A percentile compares a stretch with the other conserved stretches of the same genome.
These are phyloP conservation scores for Botrytis medusae DNA, from an alignment of 2,329 filamentous ascomycete genomes.

Conservation along the genomic window DNA sequence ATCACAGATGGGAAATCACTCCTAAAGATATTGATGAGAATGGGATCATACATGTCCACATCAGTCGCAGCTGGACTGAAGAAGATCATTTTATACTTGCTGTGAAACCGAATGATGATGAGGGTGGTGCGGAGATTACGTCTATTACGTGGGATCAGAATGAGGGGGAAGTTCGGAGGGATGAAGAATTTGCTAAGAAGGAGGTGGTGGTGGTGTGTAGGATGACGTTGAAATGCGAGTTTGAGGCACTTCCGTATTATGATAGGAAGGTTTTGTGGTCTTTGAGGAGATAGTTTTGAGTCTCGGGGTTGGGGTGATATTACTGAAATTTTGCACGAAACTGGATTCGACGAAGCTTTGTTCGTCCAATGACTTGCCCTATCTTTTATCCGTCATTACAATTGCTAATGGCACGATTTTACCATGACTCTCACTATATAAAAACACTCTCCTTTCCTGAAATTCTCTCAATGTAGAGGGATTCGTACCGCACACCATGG, in stretches of 20 bases:
- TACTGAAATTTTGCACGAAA: rapidly evolving
- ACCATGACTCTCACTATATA: background rate
- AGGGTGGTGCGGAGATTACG: background rate
- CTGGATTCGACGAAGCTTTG: background rate
- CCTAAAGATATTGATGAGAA: background rate
- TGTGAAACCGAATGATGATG: background rate
- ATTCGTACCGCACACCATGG: too few species aligned
- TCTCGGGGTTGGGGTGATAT: background rate
- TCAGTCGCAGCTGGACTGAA: background rate
- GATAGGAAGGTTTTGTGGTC: background rate
- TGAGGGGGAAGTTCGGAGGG: background rate
- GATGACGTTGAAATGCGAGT: background rate
- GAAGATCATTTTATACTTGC: background rate
- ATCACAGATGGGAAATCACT: background rate
- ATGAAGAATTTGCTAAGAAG: background rate
- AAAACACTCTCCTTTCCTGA: background rate
- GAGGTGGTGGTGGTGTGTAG: background rate
- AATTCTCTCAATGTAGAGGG: background rate
- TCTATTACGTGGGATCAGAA: background rate
- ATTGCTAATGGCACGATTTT: background rate
- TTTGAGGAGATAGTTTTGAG: background rate
- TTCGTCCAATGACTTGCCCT: background rate
- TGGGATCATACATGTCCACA: background rate
- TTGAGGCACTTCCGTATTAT: background rate
- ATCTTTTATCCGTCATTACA: background rate